Conservation (phyloP, 768 basidiomycete genomes). For the Pulveroboletus frians region DNA sequence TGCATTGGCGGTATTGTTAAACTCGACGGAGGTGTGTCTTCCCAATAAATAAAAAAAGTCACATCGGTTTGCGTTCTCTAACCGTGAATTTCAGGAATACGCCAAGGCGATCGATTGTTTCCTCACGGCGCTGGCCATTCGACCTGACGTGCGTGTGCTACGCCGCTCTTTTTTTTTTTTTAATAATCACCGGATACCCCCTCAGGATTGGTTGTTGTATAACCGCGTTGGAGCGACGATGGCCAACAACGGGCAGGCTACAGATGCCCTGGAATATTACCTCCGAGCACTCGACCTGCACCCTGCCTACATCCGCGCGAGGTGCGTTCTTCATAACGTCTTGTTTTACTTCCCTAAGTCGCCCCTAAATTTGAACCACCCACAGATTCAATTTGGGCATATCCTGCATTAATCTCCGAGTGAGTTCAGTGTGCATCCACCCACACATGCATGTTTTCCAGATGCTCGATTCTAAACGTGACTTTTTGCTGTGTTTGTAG, state of each 20-base stretch:
- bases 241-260: constrained; percentile 79
- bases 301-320: constrained; percentile 85
- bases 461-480: neutral
- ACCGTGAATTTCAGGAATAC: constrained; percentile 60
- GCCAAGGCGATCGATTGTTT: constrained; percentile 94
- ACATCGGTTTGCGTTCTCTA: neutral
- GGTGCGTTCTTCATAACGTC: constrained; percentile 38
- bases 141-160: constrained; percentile 64
- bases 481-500: constrained; percentile 33
- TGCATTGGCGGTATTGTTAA: constrained; percentile 88
- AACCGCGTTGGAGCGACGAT: constrained; percentile 93
- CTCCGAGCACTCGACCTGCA: constrained; percentile 80
- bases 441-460: neutral
- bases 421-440: constrained; percentile 31
- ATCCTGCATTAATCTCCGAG: constrained; percentile 81
- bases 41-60: neutral
- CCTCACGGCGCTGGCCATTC: constrained; percentile 74
- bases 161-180: neutral
- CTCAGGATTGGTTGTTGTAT: constrained; percentile 85
- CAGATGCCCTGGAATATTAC: constrained; percentile 85
- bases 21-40: constrained; percentile 75
- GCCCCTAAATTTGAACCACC: neutral
- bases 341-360: neutral
- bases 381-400: constrained; percentile 91
- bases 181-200: neutral